Conservation (phyloP, 805 yeast genomes). For the Hanseniaspora lindneri region DNA sequence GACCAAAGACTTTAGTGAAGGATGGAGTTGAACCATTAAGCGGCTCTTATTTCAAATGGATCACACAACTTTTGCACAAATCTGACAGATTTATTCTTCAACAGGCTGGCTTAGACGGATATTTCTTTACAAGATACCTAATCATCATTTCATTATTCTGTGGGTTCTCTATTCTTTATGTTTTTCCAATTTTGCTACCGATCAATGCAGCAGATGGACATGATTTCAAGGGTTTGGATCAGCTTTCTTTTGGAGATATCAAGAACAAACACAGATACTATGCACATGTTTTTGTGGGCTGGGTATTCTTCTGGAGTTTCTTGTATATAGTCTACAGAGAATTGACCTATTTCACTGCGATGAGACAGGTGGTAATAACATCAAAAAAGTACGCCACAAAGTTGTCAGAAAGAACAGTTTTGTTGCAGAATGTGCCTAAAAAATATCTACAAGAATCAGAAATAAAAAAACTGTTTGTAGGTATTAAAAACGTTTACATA, state of each 20-base stretch:
- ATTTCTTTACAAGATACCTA: slow-evolving; percentile 73
- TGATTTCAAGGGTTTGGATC: slow-evolving; percentile 56
- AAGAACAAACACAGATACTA: slow-evolving; percentile 50
- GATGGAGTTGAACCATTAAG: slow-evolving; percentile 68
- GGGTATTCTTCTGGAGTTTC: slow-evolving; percentile 63
- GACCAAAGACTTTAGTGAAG: slow-evolving; percentile 61
- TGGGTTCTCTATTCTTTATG: slow-evolving; percentile 41
- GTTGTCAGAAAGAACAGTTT: slow-evolving; percentile 65
- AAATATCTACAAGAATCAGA: slow-evolving; percentile 60
- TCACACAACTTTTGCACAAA: slow-evolving; percentile 48
- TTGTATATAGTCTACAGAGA: slow-evolving; percentile 74
- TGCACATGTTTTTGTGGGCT: slow-evolving; percentile 73
- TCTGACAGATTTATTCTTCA: slow-evolving; percentile 65
- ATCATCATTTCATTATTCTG: slow-evolving; percentile 43
- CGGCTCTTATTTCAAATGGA: slow-evolving; percentile 58
- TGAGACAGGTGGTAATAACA: slow-evolving; percentile 65
- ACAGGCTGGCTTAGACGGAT: slow-evolving; percentile 91
- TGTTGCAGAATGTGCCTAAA: slow-evolving; percentile 75
- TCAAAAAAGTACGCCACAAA: slow-evolving; percentile 69
- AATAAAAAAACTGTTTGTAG: slow-evolving; percentile 62
- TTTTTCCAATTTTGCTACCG: slow-evolving; percentile 67
- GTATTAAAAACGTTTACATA: slow-evolving; percentile 72
- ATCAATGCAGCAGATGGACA: slow-evolving; percentile 63
- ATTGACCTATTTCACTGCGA: slow-evolving; percentile 59
- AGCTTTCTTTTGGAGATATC: slow-evolving; percentile 67